Base-by-base conservation (phyloP, 1,284 basidiomycete genomes). In the Cerioporus squamosus region DNA sequence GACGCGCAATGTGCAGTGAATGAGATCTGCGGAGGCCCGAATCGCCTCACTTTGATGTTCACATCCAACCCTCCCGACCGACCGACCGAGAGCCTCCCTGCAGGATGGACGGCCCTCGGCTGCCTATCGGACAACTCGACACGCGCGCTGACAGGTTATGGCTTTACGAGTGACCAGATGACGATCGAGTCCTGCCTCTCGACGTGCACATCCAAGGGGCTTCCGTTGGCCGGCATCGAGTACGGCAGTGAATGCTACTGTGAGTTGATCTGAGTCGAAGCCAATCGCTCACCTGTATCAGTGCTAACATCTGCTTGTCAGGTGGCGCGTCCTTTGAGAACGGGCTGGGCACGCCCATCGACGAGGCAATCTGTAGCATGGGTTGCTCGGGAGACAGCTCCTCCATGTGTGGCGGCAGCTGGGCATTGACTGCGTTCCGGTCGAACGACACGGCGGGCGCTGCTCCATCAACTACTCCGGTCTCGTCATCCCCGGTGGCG, bases 211-310 rank as follows among this genome's bases (percentile, higher is more conserved):
- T 47, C 60, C 46, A 53, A 64, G 44, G 60, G 63, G 38, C 69
- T 65, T 59, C 47, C 58, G 17, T 61, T 68, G 24, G 69, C 69
- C 6, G 69, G 67, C 44, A 52, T 69, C 9, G 69, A 70, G 51
- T 70, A 56, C 44, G 67, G 66, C 15, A 50, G 61, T 24, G 67
- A 70, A 49, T 70, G 69, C 55, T 70, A 67, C 53, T 70, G 66
- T 70, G 22, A 43, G 64, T 61, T 0, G 6, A 10, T 26, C 29
- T 18, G 5, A 1, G 20, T 2, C 33, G 3, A 3, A 15, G 31
- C 4, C 14, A 1, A 43, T 8, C 29, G 20, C 26, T 42, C 6
- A 44, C n/a, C n/a, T 5, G 29, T 29, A 10, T 36, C 5, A 24
- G 20, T 18, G 17, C 15, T 9, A 7, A 14, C 2, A 8, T 2